These are phyloP conservation scores for Byssothecium circinans DNA, from an alignment of 2,329 filamentous ascomycete genomes.

Conservation along the genomic window DNA sequence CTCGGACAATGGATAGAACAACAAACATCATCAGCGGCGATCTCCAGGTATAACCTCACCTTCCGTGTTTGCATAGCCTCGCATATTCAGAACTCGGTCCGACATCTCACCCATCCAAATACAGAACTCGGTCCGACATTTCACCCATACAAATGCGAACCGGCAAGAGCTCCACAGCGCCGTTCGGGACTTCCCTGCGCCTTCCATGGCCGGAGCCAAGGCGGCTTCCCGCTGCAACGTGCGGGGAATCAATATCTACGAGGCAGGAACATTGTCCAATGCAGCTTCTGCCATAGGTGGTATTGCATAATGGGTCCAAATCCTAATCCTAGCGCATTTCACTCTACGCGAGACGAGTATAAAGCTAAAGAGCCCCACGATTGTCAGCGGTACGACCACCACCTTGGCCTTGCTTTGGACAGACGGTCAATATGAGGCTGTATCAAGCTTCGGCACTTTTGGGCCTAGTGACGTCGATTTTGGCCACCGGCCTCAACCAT, in stretches of 20 bases:
- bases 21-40: neutral
- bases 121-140: neutral
- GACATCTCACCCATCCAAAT: neutral
- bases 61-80: neutral
- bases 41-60: neutral
- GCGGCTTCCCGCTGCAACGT: neutral
- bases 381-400: neutral
- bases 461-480: constrained; percentile 21
- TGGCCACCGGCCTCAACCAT: constrained; percentile 17
- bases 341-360: neutral
- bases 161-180: neutral
- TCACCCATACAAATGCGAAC: neutral
- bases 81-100: neutral
- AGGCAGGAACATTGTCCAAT: neutral
- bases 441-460: constrained; percentile 24
- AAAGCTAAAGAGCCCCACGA: neutral
- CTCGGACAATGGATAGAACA: neutral
- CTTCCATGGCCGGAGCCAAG: neutral
- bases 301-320: neutral
- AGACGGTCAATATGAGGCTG: constrained; percentile 23
- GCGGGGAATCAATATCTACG: neutral
- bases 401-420: neutral
- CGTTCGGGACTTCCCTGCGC: neutral
- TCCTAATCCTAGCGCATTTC: too few relatives aligned
- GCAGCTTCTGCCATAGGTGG: too few relatives aligned